Evolutionary conservation across 73 alveolate species (phyloP), one percentile per base, ranked within the genome.

Genomic region (Stentor coeruleus): DNA sequence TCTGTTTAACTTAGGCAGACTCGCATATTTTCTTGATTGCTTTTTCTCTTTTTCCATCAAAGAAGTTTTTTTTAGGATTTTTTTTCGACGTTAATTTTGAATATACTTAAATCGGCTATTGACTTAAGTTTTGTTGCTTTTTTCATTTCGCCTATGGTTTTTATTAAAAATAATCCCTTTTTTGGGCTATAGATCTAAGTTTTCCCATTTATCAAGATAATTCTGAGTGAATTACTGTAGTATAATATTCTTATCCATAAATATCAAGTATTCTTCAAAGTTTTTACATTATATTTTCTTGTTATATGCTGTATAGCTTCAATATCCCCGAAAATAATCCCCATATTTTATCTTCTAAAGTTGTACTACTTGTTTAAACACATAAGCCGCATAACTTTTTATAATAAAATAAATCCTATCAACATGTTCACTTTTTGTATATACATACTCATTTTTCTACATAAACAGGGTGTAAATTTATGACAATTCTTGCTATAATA

Each of bases 351-450:
- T 20, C 20, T 49, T 49, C 66, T 11, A 20, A 49, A 49, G 20
- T 49, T 49, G 6, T 20, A 11, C 20, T 20, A 20, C 6, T 49
- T 49, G 6, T 11, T 49, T 49, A 6, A 83, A 3, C 3, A 39
- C 20, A 41, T 77, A 85, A 35, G 84, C 39, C 3, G 82, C 94
- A 40, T 87, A 73, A 28, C 94, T 91, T 81, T 39, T 66, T 14
- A 81, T 26, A 37, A 88, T 86, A 74, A 81, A 88, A 84, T 72
- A 88, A 31, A 88, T 88, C 3, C 84, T 33, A n/a, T 85, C 86
- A 37, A 90, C 87, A 88, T 85, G 89, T 55, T 86, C 77, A 28
- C 85, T 87, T 49, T 88, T 81, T 74, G 77, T 40, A 58, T 85
- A 88, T 2, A 88, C 87, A 6, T 74, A 58, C 79, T 85, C 91